phyloP scores from a whole-genome alignment of 169 alveolate species.

The Eimeria praecox region DNA sequence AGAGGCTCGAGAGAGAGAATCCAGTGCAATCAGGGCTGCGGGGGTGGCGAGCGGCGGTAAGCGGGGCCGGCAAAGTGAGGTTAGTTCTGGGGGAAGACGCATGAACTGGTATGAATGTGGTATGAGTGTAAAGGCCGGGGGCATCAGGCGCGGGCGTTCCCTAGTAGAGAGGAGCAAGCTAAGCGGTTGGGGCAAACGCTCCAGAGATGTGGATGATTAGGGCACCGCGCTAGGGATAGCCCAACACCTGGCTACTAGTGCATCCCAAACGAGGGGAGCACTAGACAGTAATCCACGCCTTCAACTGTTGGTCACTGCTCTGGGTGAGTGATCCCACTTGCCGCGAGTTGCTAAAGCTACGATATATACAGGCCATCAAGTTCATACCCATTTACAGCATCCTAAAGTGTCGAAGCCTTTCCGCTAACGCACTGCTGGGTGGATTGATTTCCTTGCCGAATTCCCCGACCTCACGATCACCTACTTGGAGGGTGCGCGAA shows the following conservation, averaged over 20 bases:
- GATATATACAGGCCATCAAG: background rate
- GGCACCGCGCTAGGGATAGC: no score
- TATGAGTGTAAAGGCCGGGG: background rate
- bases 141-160: background rate
- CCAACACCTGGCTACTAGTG: no score
- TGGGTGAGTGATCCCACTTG: background rate
- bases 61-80: background rate
- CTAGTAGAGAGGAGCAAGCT: background rate
- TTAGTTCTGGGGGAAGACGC: background rate
- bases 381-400: background rate
- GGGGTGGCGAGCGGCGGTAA: background rate
- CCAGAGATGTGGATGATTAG: no score
- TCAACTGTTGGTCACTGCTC: background rate
- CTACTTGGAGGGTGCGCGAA: background rate
- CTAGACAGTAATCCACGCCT: no score
- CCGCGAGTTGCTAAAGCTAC: background rate
- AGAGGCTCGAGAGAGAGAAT: no score
- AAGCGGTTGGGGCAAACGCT: background rate
- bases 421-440: background rate
- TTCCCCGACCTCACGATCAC: background rate
- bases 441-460: background rate
- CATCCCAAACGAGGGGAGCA: no score
- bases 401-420: background rate
- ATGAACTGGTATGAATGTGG: background rate
- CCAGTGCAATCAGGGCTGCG: no score